Evolutionary conservation across 306 rosid species (phyloP), one percentile per base, ranked within the genome.

Genomic region (Delonix regia): DNA sequence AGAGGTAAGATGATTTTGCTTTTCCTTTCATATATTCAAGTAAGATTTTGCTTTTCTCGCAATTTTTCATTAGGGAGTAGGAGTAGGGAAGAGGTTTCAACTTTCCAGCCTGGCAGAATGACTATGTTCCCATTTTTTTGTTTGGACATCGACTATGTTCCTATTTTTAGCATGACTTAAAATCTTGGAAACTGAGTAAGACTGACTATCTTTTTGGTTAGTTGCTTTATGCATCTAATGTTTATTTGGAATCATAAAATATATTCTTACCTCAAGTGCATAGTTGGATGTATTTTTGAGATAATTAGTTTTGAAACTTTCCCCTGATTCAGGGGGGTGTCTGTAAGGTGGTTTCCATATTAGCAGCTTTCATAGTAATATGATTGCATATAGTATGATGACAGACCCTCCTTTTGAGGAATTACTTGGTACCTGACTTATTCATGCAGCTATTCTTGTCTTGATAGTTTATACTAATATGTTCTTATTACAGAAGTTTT

Each of bases 1-100:
- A 84, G 90, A 86, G 99, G 99, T 95, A 74, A 49, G 91, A 45
- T 84, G 52, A 56, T 41, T 73, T 62, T 73, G 22, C 19, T 63
- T 65, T 67, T 73, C 74, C 61, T 67, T 45, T 47, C 61, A 47
- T n/a, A 27, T 24, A 51, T 69, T 77, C 27, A 2, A 9, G n/a
- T 42, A 34, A 74, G 47, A n/a, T 18, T 81, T 53, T 61, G 15
- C 42, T 34, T 63, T 12, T 53, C 8, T 53, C 24, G 14, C 25
- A 24, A 27, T 22, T 39, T 19, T 63, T 49, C 44, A 39, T 7
- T 28, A 9, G 6, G 59, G 24, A 30, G 13, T 5, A 0, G 13
- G 49, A 51, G 51, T 49, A 10, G 45, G 45, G 6, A 27, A n/a
- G 65, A 33, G 34, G 38, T 48, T 70, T 53, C 42, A 48, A 48